These are phyloP conservation scores for Phalaenopsis aphrodite DNA, from an alignment of 106 monocot species.

Conservation along the genomic window DNA sequence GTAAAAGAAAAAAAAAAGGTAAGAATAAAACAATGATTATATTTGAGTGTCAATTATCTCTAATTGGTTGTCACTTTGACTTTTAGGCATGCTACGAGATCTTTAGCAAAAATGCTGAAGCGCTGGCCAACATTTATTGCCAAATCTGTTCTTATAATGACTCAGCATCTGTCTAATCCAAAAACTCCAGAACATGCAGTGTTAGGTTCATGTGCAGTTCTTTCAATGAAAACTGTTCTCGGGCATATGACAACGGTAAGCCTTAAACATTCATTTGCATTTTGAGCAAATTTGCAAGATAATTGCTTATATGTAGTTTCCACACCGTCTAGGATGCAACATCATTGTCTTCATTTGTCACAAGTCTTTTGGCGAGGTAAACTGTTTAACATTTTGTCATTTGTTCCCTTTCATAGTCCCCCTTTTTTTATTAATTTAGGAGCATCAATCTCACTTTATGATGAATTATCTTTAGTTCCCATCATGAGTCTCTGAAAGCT, in stretches of 20 bases:
- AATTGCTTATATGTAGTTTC: not conserved
- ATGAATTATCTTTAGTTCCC: slow-evolving; percentile 51
- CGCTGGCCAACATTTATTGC: slow-evolving; percentile 75
- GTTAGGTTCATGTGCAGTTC: slow-evolving; percentile 73
- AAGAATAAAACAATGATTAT: not conserved
- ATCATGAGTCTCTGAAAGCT: slow-evolving; percentile 92
- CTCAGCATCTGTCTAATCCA: slow-evolving; percentile 54
- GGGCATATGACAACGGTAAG: slow-evolving; percentile 75
- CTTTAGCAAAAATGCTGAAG: slow-evolving; percentile 69
- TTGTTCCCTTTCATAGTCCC: not conserved
- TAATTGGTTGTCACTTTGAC: slow-evolving; percentile 15
- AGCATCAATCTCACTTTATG: not conserved
- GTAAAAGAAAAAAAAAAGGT: not conserved
- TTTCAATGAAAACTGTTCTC: slow-evolving; percentile 63
- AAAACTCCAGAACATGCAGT: slow-evolving; percentile 74
- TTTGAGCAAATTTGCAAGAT: not conserved
- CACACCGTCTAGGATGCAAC: slow-evolving; percentile 43
- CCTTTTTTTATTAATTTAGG: not conserved
- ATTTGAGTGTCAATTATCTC: not conserved
- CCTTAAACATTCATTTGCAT: not conserved
- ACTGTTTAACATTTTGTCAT: not conserved
- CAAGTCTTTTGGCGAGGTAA: slow-evolving; percentile 89
- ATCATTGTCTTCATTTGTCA: slow-evolving; percentile 71
- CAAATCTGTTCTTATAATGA: slow-evolving; percentile 52
- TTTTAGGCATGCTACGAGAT: slow-evolving; percentile 61